These are phyloP conservation scores for Rubia yunnanensis DNA, from an alignment of 257 asterid species.

Conservation along the genomic window DNA sequence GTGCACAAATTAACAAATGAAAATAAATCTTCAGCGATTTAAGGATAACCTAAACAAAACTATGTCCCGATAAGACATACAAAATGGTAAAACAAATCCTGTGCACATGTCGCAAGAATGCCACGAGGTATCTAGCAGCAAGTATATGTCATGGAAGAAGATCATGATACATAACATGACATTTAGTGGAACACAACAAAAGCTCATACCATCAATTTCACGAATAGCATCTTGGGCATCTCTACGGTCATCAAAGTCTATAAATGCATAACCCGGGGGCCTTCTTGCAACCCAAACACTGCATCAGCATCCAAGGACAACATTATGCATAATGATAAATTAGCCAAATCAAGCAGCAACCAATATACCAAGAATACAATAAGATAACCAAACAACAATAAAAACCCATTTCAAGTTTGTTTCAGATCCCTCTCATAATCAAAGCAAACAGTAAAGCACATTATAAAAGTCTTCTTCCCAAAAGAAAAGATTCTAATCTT, in stretches of 20 bases:
- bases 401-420: background rate
- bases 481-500: background rate
- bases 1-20: background rate
- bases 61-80: background rate
- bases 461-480: background rate
- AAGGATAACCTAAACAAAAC: background rate
- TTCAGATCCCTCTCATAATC: background rate
- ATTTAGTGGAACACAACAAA: too few relatives aligned
- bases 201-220: conserved; percentile 57
- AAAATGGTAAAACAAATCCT: background rate
- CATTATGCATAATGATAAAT: background rate
- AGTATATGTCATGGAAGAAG: background rate
- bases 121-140: background rate
- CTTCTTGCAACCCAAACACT: conserved; percentile 99
- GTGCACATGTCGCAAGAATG: too few relatives aligned
- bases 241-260: conserved; percentile 81
- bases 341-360: background rate
- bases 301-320: conserved; percentile 14
- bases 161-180: too few relatives aligned
- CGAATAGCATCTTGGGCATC: conserved; percentile 94
- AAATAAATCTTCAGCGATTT: background rate
- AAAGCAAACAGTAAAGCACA: background rate
- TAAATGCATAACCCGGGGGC: conserved; percentile 92
- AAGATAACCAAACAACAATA: background rate
- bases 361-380: background rate